Percentiles rank a stretch among this genome's conserved stretches.
phyloP scores from a whole-genome alignment of 2,329 filamentous ascomycete genomes.

The Exserohilum rostratum region DNA sequence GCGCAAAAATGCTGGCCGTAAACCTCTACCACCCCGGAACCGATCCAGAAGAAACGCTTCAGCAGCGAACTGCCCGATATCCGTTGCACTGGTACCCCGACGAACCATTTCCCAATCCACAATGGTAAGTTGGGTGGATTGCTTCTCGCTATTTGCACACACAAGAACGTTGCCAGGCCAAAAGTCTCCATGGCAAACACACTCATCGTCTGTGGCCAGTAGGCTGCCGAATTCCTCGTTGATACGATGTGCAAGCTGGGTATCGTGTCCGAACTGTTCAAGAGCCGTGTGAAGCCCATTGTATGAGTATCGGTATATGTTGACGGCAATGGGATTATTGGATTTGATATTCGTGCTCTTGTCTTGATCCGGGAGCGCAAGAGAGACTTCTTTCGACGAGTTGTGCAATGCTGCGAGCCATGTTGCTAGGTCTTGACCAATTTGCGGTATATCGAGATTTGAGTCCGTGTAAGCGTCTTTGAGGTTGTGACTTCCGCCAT shows the following conservation, averaged over 20 bases:
- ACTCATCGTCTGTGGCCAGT: slow-evolving; percentile 38
- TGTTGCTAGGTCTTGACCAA: slow-evolving; percentile 35
- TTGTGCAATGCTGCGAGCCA: slow-evolving; percentile 45
- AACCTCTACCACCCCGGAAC: slow-evolving; percentile 37
- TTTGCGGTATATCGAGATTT: slow-evolving; percentile 20
- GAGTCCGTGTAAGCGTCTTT: slow-evolving; percentile 40
- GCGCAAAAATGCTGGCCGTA: slow-evolving; percentile 36
- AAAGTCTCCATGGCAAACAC: slow-evolving; percentile 49
- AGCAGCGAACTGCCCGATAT: slow-evolving; percentile 48
- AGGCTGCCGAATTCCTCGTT: slow-evolving; percentile 37
- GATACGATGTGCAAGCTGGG: slow-evolving; percentile 29
- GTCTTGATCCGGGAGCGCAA: slow-evolving; percentile 6
- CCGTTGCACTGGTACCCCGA: slow-evolving; percentile 43
- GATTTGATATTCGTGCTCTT: not conserved
- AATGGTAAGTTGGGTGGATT: slow-evolving; percentile 30
- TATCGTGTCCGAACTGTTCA: slow-evolving; percentile 28
- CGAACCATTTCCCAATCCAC: slow-evolving; percentile 48
- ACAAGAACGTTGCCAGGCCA: slow-evolving; percentile 49
- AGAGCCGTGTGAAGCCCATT: slow-evolving; percentile 32
- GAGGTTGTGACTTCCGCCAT: slow-evolving; percentile 38
- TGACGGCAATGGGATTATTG: slow-evolving; percentile 38
- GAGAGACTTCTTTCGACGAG: slow-evolving; percentile 14
- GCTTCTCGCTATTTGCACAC: not conserved
- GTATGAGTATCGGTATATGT: slow-evolving; percentile 42
- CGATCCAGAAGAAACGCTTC: slow-evolving; percentile 47